Base-by-base conservation (phyloP, 495 filamentous ascomycete genomes). In the Aspergillus nidulans region DNA sequence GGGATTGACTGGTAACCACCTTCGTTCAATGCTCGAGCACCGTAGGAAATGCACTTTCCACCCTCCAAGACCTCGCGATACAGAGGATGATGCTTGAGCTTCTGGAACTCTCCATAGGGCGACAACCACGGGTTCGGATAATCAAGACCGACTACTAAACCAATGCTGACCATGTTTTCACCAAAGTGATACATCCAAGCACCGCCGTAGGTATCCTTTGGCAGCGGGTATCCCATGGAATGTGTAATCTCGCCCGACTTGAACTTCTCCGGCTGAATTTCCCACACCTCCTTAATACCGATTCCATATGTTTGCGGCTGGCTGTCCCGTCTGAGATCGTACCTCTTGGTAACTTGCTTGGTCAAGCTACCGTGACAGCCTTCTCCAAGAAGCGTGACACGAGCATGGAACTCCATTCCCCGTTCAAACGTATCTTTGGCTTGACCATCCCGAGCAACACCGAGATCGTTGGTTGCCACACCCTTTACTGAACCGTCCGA, bases 151-250 rank as follows among this genome's bases (percentile, higher is more conserved):
- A 95, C 89, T 16, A 99, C 94, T 28, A 97, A 79, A 12, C 94
- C 94, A 41, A 99, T 80, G 62, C 88, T 92, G 60, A 97, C 94
- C 61, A 97, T 83, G 70, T 97, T 97, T 59, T 97, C 92, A 19
- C 91, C 94, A 66, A 97, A 98, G 69, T 99, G 94, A 63, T 99
- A 99, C 85, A 99, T 90, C 88, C 88, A 99, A 36, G 88, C 90
- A 60, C 94, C 94, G 59, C 94, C 94, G 58, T 99, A 99, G 4
- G 91, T 96, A 68, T 96, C 87, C 63, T 72, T 77, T 7, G 92
- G 85, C 25, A 99, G 71, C 13, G 94, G 94, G 65, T 95, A 97
- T 13, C 94, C 94, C 86, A 99, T 84, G 4, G 91, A 90, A 75
- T 99, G 95, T 8, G 82, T 78, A 42, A 97, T 80, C 69, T 95